These are phyloP conservation scores for Wickerhamomyces kurtzmanii DNA, from an alignment of 805 yeast species.

Conservation along the genomic window DNA sequence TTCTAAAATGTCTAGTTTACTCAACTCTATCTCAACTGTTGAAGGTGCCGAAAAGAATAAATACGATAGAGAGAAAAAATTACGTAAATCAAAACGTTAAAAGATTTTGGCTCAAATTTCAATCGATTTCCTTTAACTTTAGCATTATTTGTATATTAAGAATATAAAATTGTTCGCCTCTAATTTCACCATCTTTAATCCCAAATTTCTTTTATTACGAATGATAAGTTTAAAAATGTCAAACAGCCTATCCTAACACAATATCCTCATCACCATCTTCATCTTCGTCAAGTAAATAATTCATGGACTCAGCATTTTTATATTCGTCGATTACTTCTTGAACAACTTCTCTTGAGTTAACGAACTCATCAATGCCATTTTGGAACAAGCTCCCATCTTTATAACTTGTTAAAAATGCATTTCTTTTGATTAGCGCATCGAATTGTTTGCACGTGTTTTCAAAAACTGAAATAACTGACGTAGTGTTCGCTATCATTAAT, in stretches of 20 bases:
- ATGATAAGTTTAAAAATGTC: too few species aligned
- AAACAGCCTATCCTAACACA: conserved; percentile 1
- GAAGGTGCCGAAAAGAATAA: conserved; percentile 94
- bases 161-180: too few species aligned
- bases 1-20: conserved; percentile 78
- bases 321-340: conserved; percentile 72
- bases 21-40: conserved; percentile 80
- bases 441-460: conserved; percentile 63
- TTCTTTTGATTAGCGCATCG: conserved; percentile 68
- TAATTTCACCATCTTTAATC: too few species aligned
- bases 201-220: too few species aligned
- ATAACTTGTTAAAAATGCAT: conserved; percentile 80
- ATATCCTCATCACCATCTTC: conserved; percentile 21
- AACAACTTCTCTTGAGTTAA: conserved; percentile 65
- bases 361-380: conserved; percentile 55
- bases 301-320: conserved; percentile 54
- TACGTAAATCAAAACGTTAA: too few species aligned
- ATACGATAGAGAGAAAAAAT: conserved; percentile 78
- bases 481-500: conserved; percentile 72
- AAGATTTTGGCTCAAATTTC: too few species aligned
- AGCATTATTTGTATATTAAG: too few species aligned
- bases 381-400: conserved; percentile 29
- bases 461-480: conserved; percentile 62
- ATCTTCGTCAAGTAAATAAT: conserved; percentile 28
- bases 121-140: too few species aligned